phyloP scores from a whole-genome alignment of 495 filamentous ascomycete genomes.

The Penicillium diatomitis region DNA sequence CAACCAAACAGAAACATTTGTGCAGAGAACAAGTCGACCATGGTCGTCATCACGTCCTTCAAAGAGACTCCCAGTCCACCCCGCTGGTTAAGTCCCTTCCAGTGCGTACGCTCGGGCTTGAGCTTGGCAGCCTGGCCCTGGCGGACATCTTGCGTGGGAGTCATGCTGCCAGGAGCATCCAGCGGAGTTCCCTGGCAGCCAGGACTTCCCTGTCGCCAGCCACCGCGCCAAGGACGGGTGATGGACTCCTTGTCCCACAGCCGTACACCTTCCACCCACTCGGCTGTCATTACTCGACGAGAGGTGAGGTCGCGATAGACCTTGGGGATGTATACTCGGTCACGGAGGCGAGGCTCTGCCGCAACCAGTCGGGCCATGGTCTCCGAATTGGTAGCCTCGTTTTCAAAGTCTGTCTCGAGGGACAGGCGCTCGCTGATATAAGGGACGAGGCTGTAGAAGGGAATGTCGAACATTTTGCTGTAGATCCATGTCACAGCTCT shows the following conservation, averaged over 20 bases:
- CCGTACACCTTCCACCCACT: constrained; percentile 93
- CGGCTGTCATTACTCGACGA: constrained; percentile 80
- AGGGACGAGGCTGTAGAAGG: constrained; percentile 78
- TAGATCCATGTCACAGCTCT: constrained; percentile 70
- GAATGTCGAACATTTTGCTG: constrained; percentile 75
- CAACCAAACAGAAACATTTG: constrained; percentile 96
- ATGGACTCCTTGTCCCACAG: constrained; percentile 83
- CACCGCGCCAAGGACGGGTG: constrained; percentile 64
- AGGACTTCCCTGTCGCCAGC: constrained; percentile 63
- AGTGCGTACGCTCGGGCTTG: constrained; percentile 72
- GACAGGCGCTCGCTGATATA: constrained; percentile 80
- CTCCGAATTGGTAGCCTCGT: constrained; percentile 83
- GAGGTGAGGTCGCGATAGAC: constrained; percentile 77
- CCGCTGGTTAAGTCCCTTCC: constrained; percentile 58
- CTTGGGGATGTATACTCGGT: constrained; percentile 77
- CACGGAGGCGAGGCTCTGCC: constrained; percentile 64
- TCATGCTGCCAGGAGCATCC: constrained; percentile 31
- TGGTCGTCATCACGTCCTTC: constrained; percentile 86
- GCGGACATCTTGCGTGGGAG: constrained; percentile 14
- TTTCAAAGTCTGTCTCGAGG: constrained; percentile 89
- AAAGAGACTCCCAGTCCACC: constrained; percentile 76
- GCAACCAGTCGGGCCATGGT: constrained; percentile 70
- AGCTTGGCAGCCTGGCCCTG: constrained; percentile 38
- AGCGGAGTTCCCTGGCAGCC: constrained; percentile 65
- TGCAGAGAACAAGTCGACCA: constrained; percentile 89